These are phyloP conservation scores for Litsea cubeba DNA, from an alignment of 164 flowering plant genomes.

Conservation along the genomic window DNA sequence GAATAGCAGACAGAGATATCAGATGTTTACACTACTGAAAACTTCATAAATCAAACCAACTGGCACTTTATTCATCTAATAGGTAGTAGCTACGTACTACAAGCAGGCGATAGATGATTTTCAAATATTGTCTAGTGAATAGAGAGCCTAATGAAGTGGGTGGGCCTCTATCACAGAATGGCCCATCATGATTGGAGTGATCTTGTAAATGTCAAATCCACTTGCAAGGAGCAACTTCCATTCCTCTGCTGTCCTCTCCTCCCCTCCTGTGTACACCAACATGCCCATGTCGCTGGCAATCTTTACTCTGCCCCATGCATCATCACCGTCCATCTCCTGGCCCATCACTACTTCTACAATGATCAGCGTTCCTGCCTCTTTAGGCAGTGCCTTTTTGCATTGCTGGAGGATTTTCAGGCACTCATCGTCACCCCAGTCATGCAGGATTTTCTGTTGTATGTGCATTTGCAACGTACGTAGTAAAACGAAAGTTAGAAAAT, in stretches of 20 bases:
- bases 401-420: conserved; percentile 5
- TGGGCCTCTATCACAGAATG: not conserved
- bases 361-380: conserved; percentile 7
- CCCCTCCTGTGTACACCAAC: conserved; percentile 11
- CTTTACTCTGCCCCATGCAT: conserved; percentile 1
- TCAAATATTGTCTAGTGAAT: no score
- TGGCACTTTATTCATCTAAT: no score
- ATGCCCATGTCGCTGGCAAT: conserved; percentile 8
- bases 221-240: not conserved
- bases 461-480: no score
- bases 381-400: conserved; percentile 6
- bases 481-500: no score
- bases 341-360: conserved; percentile 8
- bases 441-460: not conserved
- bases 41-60: no score
- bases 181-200: not conserved
- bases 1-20: no score
- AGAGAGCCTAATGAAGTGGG: not conserved
- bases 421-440: not conserved
- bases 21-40: no score
- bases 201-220: conserved; percentile 2
- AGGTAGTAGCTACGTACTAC: no score
- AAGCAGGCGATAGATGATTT: no score
- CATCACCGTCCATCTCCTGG: not conserved
- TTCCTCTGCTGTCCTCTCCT: conserved; percentile 7